Conservation (phyloP, 129 eudicot species). For the Ambrosia artemisiifolia region DNA sequence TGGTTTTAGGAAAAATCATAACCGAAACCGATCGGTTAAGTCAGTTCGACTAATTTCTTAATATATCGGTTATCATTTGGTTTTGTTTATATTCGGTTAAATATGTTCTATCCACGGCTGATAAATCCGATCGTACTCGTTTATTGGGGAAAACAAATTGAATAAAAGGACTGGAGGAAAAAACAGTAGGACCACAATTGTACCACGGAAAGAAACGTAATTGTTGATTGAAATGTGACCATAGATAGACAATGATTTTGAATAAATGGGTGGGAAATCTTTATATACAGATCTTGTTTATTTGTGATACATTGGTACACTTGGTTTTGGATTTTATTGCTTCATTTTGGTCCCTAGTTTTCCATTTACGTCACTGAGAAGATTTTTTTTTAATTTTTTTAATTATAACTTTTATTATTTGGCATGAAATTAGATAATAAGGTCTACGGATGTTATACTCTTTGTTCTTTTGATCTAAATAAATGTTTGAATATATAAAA, state of each 20-base stretch:
- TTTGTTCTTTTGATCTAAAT: no score
- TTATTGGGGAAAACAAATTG: not conserved
- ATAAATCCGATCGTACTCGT: not conserved
- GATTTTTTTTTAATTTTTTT: no score
- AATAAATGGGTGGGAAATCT: constrained; percentile 30
- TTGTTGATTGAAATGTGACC: constrained; percentile 27
- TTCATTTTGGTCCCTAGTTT: constrained; percentile 21
- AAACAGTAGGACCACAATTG: constrained; percentile 2
- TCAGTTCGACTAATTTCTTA: no score
- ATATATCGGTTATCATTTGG: no score
- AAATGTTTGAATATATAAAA: no score
- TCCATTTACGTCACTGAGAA: not conserved
- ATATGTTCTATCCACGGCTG: no score
- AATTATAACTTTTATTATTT: not conserved
- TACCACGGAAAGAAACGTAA: constrained; percentile 28
- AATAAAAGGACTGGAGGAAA: not conserved
- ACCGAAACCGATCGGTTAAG: no score
- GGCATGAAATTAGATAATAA: not conserved
- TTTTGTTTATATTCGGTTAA: no score
- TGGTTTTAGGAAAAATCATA: no score
- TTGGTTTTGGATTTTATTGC: constrained; percentile 25
- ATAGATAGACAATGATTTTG: constrained; percentile 15
- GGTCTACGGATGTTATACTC: no score
- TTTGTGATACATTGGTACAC: constrained; percentile 21
- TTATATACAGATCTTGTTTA: constrained; percentile 24